phyloP scores from a whole-genome alignment of 1,284 basidiomycete species.

The Malassezia pachydermatis region DNA sequence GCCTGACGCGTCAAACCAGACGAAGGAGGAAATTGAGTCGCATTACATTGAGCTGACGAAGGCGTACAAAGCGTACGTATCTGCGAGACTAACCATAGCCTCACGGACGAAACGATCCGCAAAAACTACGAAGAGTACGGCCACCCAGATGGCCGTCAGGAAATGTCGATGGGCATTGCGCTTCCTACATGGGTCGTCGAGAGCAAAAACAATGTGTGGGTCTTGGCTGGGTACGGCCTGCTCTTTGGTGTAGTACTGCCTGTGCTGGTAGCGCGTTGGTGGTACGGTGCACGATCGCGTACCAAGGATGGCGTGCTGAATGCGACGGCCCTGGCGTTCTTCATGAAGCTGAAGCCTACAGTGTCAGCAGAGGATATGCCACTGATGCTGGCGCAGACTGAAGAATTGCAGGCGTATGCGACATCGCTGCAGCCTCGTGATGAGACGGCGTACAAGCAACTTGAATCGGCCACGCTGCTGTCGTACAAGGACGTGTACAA shows the following conservation, averaged over 20 bases:
- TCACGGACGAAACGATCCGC: conserved; percentile 86
- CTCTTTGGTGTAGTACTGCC: conserved; percentile 80
- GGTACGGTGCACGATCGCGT: conserved; percentile 81
- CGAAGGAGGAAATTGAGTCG: conserved; percentile 74
- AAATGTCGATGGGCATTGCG: conserved; percentile 89
- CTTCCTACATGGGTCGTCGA: conserved; percentile 90
- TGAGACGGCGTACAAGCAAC: conserved; percentile 40
- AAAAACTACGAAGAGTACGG: conserved; percentile 85
- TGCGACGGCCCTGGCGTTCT: conserved; percentile 74
- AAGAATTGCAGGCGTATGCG: conserved; percentile 56
- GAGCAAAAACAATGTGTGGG: conserved; percentile 79
- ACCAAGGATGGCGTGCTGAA: conserved; percentile 88
- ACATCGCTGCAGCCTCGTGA: conserved; percentile 31
- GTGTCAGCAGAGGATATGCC: conserved; percentile 66
- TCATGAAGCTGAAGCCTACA: conserved; percentile 73
- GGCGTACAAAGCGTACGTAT: conserved; percentile 80
- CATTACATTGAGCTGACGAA: conserved; percentile 91
- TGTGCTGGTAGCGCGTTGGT: conserved; percentile 73
- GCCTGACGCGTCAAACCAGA: conserved; percentile 66
- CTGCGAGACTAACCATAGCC: conserved; percentile 51
- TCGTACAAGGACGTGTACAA: conserved; percentile 1
- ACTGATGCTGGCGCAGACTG: conserved; percentile 63
- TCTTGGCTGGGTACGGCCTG: conserved; percentile 75
- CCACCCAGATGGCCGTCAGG: conserved; percentile 91
- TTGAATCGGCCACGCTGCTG: conserved; percentile 52